Evolutionary conservation across 192 early-diverging fungal species (phyloP).

Genomic region (Entomortierella lignicola): DNA sequence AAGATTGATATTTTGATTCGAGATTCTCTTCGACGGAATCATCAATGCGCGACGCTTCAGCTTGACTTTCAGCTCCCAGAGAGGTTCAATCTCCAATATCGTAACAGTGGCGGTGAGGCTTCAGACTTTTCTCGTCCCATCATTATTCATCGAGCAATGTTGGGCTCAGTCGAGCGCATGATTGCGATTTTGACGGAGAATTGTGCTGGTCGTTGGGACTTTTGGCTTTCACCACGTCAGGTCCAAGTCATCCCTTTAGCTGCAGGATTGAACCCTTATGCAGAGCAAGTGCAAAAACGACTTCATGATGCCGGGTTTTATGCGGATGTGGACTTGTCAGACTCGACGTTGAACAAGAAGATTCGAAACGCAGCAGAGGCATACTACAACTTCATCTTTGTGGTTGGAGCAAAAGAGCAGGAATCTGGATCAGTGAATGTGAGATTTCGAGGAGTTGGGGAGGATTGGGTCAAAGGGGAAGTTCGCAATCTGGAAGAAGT

Average conservation of each 20-base stretch:
- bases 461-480: constrained; percentile 80
- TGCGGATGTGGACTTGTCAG: constrained; percentile 88
- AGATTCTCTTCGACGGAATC: constrained; percentile 89
- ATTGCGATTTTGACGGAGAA: constrained; percentile 96
- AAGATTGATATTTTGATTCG: constrained; percentile 98
- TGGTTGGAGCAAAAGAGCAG: constrained; percentile 93
- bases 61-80: constrained; percentile 98
- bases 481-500: constrained; percentile 77
- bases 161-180: constrained; percentile 95
- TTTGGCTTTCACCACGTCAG: constrained; percentile 98
- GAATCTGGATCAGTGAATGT: constrained; percentile 84
- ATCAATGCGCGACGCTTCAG: constrained; percentile 98
- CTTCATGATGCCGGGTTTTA: constrained; percentile 79
- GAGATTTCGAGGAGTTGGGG: constrained; percentile 83
- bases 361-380: constrained; percentile 94
- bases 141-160: constrained; percentile 98
- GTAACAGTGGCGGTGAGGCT: constrained; percentile 71
- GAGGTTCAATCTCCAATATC: constrained; percentile 90
- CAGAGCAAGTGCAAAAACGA: constrained; percentile 70
- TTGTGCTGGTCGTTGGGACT: constrained; percentile 93
- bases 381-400: constrained; percentile 95
- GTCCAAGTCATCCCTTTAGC: constrained; percentile 91
- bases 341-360: constrained; percentile 95
- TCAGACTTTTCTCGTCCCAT: constrained; percentile 81
- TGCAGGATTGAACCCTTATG: constrained; percentile 78